Evolutionary conservation across 2,329 filamentous ascomycete genomes (phyloP), one percentile per base, ranked within the genome.

Genomic region (Sporothrix globosa): DNA sequence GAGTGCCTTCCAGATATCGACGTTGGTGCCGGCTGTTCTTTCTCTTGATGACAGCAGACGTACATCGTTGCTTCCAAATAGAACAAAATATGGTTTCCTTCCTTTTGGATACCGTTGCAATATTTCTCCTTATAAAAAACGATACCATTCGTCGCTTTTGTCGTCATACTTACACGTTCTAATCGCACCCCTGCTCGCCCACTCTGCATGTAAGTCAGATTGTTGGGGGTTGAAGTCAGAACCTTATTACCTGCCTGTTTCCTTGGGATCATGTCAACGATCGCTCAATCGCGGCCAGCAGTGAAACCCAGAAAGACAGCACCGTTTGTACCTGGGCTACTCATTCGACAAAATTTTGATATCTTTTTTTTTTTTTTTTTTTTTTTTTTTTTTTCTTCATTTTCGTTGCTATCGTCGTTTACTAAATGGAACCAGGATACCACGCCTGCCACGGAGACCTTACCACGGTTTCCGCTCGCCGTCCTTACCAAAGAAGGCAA

Each of bases 391-490:
- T n/a, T n/a, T n/a, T n/a, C n/a, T n/a, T 13, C 11, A 44, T 13
- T 13, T 44, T 44, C 41, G 41, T 4, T 44, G 14, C 41, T 41
- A 41, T 48, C n/a, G 21, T 30, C 19, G 27, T 44, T 46, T n/a
- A 50, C 27, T 14, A 13, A 6, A 17, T 19, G 17, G 6, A n/a
- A 48, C 17, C 6, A 19, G 17, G 2, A n/a, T n/a, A n/a, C 13
- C 46, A n/a, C 46, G 46, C 46, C 34, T 9, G 34, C 2, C 34
- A 34, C 34, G 34, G 6, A 34, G 19, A 19, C 24, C 34, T 50
- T 54, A 79, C 77, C 77, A 79, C 11, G 75, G 73, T 10, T 72
- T 67, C 65, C 71, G 70, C 13, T 72, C 63, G 1, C 78, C 77
- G 4, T 70, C 30, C 46, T 75, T 61, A 10, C 68, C 66, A 9